These are phyloP conservation scores for Flaveria bidentis DNA, from an alignment of 129 eudicot species.

Conservation along the genomic window DNA sequence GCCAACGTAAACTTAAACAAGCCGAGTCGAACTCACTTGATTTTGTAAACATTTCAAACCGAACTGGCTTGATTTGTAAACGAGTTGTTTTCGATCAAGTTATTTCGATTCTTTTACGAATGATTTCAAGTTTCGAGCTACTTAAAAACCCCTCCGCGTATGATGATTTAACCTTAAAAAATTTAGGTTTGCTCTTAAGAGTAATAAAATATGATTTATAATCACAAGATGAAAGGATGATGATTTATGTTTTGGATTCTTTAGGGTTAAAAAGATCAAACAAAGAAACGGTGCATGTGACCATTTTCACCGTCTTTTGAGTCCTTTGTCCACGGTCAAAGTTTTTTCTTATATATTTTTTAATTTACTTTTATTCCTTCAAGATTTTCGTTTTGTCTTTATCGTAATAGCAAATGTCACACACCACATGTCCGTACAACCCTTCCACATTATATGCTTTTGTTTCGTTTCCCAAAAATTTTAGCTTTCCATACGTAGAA, in stretches of 20 bases:
- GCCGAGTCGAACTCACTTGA: too few relatives aligned
- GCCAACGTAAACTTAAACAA: too few relatives aligned
- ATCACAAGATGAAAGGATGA: neutral
- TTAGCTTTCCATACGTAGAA: conserved; percentile 6
- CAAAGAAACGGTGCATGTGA: neutral
- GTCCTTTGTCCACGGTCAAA: conserved; percentile 25
- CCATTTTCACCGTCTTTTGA: conserved; percentile 24
- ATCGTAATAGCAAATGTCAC: conserved; percentile 15
- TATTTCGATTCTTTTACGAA: too few relatives aligned
- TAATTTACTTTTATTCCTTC: neutral
- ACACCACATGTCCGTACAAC: conserved; percentile 25
- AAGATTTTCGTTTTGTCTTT: conserved; percentile 13
- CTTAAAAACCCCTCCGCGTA: too few relatives aligned
- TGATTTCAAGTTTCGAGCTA: too few relatives aligned
- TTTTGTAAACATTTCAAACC: too few relatives aligned
- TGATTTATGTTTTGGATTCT: neutral
- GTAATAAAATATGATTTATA: too few relatives aligned
- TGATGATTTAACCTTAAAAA: too few relatives aligned
- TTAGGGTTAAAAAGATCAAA: neutral
- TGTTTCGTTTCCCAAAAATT: conserved; percentile 11
- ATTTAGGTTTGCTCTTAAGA: too few relatives aligned
- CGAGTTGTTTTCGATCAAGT: too few relatives aligned
- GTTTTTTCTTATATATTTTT: neutral
- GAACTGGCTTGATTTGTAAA: too few relatives aligned
- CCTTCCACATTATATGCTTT: conserved; percentile 19